A percentile compares a stretch with the other conserved stretches of the same genome.
Conservation (phyloP, 305 asterid genomes). For the Coffea humblotiana region DNA sequence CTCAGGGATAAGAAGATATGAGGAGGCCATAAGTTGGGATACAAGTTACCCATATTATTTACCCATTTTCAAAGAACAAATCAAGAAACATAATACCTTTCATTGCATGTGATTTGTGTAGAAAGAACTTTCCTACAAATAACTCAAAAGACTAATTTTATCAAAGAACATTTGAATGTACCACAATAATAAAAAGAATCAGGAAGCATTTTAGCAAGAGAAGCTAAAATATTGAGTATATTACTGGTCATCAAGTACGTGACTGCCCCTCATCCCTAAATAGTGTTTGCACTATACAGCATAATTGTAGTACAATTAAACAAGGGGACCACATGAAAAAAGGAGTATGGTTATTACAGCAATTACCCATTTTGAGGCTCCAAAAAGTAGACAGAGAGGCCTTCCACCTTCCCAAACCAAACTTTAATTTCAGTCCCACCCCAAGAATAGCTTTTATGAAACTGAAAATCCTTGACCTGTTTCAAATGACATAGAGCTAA, state of each 20-base stretch:
- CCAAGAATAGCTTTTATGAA: conserved; percentile 80
- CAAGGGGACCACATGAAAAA: background rate
- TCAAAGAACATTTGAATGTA: background rate
- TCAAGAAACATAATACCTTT: background rate
- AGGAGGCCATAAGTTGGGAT: background rate
- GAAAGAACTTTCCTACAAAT: no score
- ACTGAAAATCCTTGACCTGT: conserved; percentile 85
- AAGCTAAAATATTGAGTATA: background rate
- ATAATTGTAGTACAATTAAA: background rate
- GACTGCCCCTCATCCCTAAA: background rate
- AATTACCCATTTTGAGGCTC: conserved; percentile 98
- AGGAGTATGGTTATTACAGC: conserved; percentile 12
- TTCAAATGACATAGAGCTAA: conserved; percentile 20
- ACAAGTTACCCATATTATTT: background rate
- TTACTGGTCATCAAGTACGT: background rate
- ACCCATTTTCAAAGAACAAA: background rate
- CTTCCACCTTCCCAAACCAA: conserved; percentile 96
- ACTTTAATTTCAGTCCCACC: conserved; percentile 94
- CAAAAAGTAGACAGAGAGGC: conserved; percentile 86
- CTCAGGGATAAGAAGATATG: background rate
- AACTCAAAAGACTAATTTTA: background rate
- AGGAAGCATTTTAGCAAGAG: background rate
- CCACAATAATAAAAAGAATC: background rate
- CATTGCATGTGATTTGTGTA: background rate
- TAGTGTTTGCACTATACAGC: background rate